These are phyloP conservation scores for Puccinia coronata DNA, from an alignment of 1,284 basidiomycete genomes.

Conservation along the genomic window DNA sequence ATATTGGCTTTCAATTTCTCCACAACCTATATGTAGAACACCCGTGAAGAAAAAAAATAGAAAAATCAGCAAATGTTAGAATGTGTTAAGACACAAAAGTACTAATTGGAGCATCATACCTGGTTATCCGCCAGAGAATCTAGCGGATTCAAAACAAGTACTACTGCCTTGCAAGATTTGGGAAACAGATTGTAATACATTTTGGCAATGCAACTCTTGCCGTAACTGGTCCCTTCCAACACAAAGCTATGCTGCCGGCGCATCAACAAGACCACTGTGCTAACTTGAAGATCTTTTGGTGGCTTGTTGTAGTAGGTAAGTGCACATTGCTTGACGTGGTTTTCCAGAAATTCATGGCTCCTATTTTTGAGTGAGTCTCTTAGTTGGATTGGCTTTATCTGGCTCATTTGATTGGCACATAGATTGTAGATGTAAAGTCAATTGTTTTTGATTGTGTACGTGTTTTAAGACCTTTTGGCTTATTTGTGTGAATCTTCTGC, in stretches of 20 bases:
- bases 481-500: no score
- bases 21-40: neutral
- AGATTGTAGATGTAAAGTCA: no score
- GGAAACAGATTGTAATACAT: conserved; percentile 10
- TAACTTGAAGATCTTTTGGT: neutral
- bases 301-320: neutral
- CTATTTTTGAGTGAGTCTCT: no score
- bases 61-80: neutral
- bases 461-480: no score
- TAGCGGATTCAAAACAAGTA: conserved; percentile 6
- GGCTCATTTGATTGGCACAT: no score
- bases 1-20: neutral
- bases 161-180: neutral
- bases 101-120: no score
- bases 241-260: conserved; percentile 13
- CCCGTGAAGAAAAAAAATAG: neutral
- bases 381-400: no score
- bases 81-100: neutral
- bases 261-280: conserved; percentile 1
- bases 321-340: no score
- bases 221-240: conserved; percentile 19
- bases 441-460: no score
- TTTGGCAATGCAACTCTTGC: conserved; percentile 17
- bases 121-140: conserved; percentile 27
- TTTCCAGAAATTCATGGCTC: no score